Evolutionary conservation across 179 eudicot species (phyloP), one percentile per base, ranked within the genome.

Genomic region (Camellia oleifera): DNA sequence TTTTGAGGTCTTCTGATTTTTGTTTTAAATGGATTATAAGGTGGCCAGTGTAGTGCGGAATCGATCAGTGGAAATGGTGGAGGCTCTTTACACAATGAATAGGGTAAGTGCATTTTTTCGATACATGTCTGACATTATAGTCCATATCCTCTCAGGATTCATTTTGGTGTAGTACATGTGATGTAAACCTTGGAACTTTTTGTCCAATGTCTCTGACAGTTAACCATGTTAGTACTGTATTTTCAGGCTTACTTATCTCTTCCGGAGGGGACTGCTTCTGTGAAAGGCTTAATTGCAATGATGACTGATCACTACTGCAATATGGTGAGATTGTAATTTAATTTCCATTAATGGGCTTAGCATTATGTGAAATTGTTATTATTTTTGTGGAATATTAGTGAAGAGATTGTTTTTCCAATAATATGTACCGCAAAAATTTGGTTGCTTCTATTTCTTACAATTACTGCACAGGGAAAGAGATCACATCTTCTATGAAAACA

Each of bases 201-300:
- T 48, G 52, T 48, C 52, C 7, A 48, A 48, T 48, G 7, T 48
- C 52, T 7, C 52, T 48, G 52, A 48, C 7, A 48, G 52, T 48
- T 48, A 48, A 48, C 4, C 52, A 48, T 48, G 52, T 70, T 52
- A 4, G 9, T 77, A 67, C 71, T 78, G 61, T 57, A 3, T 73
- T 85, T 82, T 68, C 93, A 97, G 99, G 99, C 99, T 62, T 97
- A 97, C 83, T 90, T 97, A 83, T 94, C 99, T 81, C 95, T 97
- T 81, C 99, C 99, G 9, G 98, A 97, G 84, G 99, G 99, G 67
- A 94, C 97, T 83, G 98, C 99, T 83, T 97, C 99, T 73, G 98
- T 95, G 66, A 94, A 88, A 85, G 99, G 99, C 77, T 82, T 97
- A 73, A 91, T 94, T 79, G 99, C 99, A 58, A 97, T 97, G 99